Evolutionary conservation across 495 filamentous ascomycete species (phyloP).

Genomic region (Xylaria cubensis): DNA sequence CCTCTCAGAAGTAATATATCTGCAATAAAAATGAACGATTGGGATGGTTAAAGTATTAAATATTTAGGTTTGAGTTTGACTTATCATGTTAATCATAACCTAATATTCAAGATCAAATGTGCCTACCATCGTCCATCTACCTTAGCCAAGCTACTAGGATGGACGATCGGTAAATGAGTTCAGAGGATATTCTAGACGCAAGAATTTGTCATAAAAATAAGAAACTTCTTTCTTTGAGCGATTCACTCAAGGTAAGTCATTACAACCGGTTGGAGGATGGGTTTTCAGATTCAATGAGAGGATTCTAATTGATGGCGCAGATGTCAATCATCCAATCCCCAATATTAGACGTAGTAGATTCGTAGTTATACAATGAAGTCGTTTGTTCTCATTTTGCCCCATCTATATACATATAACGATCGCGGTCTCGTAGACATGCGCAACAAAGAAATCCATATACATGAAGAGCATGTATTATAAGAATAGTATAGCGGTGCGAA

Average conservation of each 20-base stretch:
- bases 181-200: neutral
- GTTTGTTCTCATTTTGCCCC: neutral
- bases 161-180: neutral
- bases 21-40: neutral
- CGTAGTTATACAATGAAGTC: neutral
- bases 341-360: neutral
- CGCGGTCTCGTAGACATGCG: neutral
- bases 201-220: neutral
- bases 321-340: neutral
- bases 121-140: neutral
- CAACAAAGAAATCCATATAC: conserved; percentile 3
- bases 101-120: neutral
- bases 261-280: no score
- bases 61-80: neutral
- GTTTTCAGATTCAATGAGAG: no score
- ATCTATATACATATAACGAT: neutral
- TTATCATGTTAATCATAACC: neutral
- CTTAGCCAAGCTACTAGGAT: neutral
- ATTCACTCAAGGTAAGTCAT: no score
- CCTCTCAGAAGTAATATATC: neutral
- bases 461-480: conserved; percentile 9
- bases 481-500: neutral
- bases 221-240: no score
- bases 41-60: neutral
- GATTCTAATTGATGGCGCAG: neutral